Conservation (phyloP, 1,284 basidiomycete genomes). For the Schizophyllum amplum region DNA sequence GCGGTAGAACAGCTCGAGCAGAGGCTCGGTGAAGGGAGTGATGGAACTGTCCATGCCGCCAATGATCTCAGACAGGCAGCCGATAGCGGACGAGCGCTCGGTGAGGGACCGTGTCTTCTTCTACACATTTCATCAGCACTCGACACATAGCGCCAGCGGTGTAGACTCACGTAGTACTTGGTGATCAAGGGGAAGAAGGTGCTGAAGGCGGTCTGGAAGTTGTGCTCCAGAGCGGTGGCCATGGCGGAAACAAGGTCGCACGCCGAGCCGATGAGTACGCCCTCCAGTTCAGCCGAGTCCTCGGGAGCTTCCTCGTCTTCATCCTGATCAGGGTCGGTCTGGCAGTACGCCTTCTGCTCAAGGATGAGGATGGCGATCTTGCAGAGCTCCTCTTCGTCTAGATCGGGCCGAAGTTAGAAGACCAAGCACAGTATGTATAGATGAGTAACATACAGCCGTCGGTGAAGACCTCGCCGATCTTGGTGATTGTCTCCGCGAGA, state of each 20-base stretch:
- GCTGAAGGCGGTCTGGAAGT: slow-evolving; percentile 81
- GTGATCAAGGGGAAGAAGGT: slow-evolving; percentile 86
- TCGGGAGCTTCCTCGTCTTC: slow-evolving; percentile 75
- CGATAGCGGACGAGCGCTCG: slow-evolving; percentile 91
- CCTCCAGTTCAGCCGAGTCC: slow-evolving; percentile 94
- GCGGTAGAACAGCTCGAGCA: slow-evolving; percentile 78
- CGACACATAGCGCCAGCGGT: slow-evolving; percentile 2
- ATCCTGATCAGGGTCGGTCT: slow-evolving; percentile 94
- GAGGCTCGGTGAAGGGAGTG: slow-evolving; percentile 80
- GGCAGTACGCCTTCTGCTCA: slow-evolving; percentile 90
- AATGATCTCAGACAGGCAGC: slow-evolving; percentile 93
- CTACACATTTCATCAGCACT: slow-evolving; percentile 28
- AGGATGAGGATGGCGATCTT: slow-evolving; percentile 78
- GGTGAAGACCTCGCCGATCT: slow-evolving; percentile 77
- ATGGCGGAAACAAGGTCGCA: slow-evolving; percentile 92
- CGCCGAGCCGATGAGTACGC: slow-evolving; percentile 89
- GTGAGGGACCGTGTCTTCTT: slow-evolving; percentile 81
- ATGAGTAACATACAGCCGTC: slow-evolving; percentile 48
- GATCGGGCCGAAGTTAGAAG: slow-evolving; percentile 9
- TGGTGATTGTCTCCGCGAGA: slow-evolving; percentile 86
- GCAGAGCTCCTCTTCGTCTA: slow-evolving; percentile 77
- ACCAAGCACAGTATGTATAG: neutral
- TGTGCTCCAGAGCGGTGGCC: slow-evolving; percentile 77
- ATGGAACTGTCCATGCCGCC: slow-evolving; percentile 85
- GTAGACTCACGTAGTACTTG: slow-evolving; percentile 75